Evolutionary conservation across 305 asterid genomes (phyloP), one percentile per base, ranked within the genome.

Genomic region (Vinca major): DNA sequence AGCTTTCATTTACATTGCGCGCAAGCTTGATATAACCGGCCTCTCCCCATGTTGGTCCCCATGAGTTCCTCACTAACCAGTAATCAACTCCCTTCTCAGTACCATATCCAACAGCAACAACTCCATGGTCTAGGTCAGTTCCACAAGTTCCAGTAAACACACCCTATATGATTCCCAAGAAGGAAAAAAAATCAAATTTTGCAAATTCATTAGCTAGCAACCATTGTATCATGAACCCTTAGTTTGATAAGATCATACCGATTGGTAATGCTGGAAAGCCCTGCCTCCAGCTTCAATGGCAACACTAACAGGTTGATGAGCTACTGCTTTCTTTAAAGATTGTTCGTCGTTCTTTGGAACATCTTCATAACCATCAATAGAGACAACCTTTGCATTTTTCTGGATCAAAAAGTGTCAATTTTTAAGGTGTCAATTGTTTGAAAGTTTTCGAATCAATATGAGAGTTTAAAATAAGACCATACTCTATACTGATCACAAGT

Each of bases 201-300:
- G 39, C 14, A 37, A 7, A 71, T 1, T 40, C 45, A 16, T n/a
- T n/a, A n/a, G 33, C 33, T 26, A 26, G 33, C 33, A 26, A 26
- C 1, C 33, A 26, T 26, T 26, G 33, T 26, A 26, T 26, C 33
- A 26, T 26, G 33, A 26, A 26, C 33, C 33, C 33, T 26, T 41
- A 63, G 41, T 20, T 2, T 41, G 45, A 41, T 10, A 26, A 43
- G 33, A 66, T 44, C 73, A 5, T 85, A 92, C 98, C 75, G 96
- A 88, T 11, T 80, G 67, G 77, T 92, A 92, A 57, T 82, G 88
- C 77, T 92, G 98, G 79, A 92, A 92, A 68, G 88, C 91, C 74
- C 89, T 82, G 80, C 95, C 91, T 3, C 92, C 90, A 0, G 95
- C 95, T 76, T 88, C 96, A 82, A 92, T 84, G 60, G 95, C 95